phyloP scores from a whole-genome alignment of 2,329 filamentous ascomycete genomes.

The Colletotrichum zoysiae region DNA sequence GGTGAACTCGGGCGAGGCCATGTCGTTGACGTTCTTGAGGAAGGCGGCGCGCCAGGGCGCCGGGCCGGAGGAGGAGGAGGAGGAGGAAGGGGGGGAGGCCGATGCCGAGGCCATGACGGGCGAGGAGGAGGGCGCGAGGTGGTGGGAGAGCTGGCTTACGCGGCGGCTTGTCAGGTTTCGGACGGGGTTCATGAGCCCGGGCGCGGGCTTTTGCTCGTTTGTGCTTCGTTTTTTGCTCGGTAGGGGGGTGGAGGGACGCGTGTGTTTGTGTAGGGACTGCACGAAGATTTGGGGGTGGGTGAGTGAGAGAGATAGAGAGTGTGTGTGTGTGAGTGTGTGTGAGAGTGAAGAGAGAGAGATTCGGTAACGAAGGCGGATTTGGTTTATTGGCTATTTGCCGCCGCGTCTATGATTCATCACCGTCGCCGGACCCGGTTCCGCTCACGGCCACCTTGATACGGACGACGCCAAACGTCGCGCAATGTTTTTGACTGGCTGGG shows the following conservation, averaged over 20 bases:
- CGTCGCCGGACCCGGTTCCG: neutral
- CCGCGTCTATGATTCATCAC: constrained; percentile 10
- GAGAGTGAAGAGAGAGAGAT: too few relatives aligned
- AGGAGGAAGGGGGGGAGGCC: constrained; percentile 19
- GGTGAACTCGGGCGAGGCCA: constrained; percentile 63
- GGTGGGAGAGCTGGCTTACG: constrained; percentile 29
- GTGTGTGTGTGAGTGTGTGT: neutral
- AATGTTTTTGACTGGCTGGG: neutral
- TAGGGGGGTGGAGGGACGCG: too few relatives aligned
- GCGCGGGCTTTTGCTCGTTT: neutral
- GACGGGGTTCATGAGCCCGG: constrained; percentile 22
- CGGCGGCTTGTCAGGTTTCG: constrained; percentile 25
- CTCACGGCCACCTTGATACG: neutral
- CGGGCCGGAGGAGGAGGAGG: constrained; percentile 44
- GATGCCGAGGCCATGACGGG: constrained; percentile 45
- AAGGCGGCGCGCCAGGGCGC: constrained; percentile 68
- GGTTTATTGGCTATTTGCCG: neutral
- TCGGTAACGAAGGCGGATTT: too few relatives aligned
- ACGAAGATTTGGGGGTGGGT: too few relatives aligned
- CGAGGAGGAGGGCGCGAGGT: neutral
- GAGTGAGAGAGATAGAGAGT: neutral
- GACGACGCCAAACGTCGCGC: neutral
- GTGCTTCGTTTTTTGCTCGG: neutral
- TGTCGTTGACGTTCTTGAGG: constrained; percentile 61
- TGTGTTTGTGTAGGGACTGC: too few relatives aligned